These are phyloP conservation scores for Apiospora phragmitis DNA, from an alignment of 2,329 filamentous ascomycete genomes.

Conservation along the genomic window DNA sequence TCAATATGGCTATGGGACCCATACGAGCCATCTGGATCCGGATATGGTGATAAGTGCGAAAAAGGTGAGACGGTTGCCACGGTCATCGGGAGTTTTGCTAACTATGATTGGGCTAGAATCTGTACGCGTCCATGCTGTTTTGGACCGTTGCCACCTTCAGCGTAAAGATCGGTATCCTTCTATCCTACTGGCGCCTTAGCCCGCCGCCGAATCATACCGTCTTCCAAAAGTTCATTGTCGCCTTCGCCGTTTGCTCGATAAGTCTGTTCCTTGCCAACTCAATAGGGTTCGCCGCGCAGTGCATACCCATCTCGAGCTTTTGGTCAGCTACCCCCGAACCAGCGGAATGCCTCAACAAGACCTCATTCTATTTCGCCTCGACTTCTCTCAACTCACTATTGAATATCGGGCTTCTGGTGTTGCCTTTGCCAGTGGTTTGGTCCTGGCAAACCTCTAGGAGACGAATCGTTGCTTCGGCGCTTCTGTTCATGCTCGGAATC, in stretches of 20 bases:
- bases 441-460: slow-evolving; percentile 27
- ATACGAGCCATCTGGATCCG: neutral
- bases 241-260: neutral
- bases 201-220: slow-evolving; percentile 9
- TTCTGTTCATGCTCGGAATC: slow-evolving; percentile 32
- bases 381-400: slow-evolving; percentile 30
- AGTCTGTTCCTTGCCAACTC: neutral
- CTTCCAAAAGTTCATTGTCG: neutral
- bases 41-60: neutral
- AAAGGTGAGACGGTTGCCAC: neutral
- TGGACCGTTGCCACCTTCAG: slow-evolving; percentile 28
- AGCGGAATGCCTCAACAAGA: slow-evolving; percentile 25
- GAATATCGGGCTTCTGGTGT: slow-evolving; percentile 30
- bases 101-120: neutral
- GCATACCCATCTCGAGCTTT: neutral
- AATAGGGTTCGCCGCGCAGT: neutral
- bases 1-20: slow-evolving; percentile 4
- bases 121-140: slow-evolving; percentile 29
- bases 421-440: slow-evolving; percentile 34
- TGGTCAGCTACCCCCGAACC: slow-evolving; percentile 6
- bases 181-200: slow-evolving; percentile 32
- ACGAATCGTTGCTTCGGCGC: slow-evolving; percentile 31
- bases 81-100: neutral
- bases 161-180: slow-evolving; percentile 30
- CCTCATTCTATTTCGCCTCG: slow-evolving; percentile 27